phyloP scores from a whole-genome alignment of 495 filamentous ascomycete species.

The Tuber calosporum region DNA sequence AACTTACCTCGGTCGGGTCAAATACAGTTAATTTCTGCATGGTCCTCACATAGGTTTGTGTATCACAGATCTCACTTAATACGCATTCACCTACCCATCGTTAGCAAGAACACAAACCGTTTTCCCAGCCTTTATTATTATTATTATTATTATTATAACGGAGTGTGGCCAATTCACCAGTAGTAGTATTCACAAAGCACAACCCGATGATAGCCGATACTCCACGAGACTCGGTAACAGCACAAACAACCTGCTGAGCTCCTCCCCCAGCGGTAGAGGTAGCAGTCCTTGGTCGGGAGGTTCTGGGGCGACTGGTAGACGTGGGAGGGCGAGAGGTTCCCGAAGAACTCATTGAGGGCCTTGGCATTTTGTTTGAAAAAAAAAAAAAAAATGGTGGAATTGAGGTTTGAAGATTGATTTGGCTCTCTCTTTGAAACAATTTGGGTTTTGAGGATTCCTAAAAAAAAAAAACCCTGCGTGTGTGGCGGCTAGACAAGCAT shows the following conservation, averaged over 20 bases:
- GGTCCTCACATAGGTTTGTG: conserved; percentile 76
- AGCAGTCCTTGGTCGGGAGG: conserved; percentile 61
- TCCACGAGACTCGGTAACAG: conserved; percentile 81
- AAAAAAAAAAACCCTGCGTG: too few species aligned
- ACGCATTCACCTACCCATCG: conserved; percentile 55
- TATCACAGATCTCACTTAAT: conserved; percentile 84
- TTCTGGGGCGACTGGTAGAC: conserved; percentile 43
- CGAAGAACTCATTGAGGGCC: conserved; percentile 16
- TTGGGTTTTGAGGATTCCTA: background rate
- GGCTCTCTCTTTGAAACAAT: background rate
- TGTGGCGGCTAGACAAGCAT: conserved; percentile 28
- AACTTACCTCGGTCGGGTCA: conserved; percentile 56
- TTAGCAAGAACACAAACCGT: background rate
- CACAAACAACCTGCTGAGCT: conserved; percentile 72
- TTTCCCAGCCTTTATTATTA: conserved; percentile 1
- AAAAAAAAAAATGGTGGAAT: background rate
- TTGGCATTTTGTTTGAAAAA: conserved; percentile 19
- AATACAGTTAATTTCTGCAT: conserved; percentile 74
- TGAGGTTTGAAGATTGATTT: background rate
- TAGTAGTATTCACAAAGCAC: conserved; percentile 78
- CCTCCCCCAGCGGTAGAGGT: conserved; percentile 53
- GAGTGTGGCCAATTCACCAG: conserved; percentile 46
- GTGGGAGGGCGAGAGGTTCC: conserved; percentile 35
- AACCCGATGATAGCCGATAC: conserved; percentile 81
- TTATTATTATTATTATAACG: conserved; percentile 10